Conservation (phyloP, 345 rosid species). For the Citrus inodora region DNA sequence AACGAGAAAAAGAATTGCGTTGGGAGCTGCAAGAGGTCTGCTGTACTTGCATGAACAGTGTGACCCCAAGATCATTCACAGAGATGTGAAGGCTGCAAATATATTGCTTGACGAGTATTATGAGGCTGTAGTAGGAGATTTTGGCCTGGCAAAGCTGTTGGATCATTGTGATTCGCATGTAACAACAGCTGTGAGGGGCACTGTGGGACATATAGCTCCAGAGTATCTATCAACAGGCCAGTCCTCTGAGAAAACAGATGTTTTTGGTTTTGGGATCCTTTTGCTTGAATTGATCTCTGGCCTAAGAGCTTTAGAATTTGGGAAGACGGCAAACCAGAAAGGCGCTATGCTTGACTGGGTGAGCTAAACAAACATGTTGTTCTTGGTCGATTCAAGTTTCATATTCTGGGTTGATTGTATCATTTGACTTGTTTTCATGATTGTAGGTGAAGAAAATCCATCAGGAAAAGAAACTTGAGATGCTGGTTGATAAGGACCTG, state of each 20-base stretch:
- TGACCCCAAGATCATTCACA: conserved; percentile 93
- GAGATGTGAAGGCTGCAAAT: conserved; percentile 96
- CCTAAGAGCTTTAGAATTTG: conserved; percentile 78
- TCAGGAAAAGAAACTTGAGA: conserved; percentile 82
- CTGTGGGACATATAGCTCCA: conserved; percentile 94
- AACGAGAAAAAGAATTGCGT: conserved; percentile 80
- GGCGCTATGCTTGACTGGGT: conserved; percentile 96
- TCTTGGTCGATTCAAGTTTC: neutral
- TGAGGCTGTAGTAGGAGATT: conserved; percentile 94
- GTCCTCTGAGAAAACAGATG: conserved; percentile 95
- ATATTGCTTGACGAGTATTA: conserved; percentile 79
- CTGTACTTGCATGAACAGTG: conserved; percentile 94
- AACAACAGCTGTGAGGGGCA: conserved; percentile 93
- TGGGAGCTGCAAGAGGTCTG: conserved; percentile 93
- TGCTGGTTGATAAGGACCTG: conserved; percentile 83
- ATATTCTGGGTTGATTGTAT: neutral
- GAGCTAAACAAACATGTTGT: conserved; percentile 19
- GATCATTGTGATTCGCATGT: conserved; percentile 89
- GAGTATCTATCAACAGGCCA: conserved; percentile 95
- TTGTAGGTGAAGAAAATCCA: conserved; percentile 82
- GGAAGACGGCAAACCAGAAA: conserved; percentile 75
- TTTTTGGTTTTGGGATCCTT: conserved; percentile 91
- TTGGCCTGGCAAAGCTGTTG: conserved; percentile 87
- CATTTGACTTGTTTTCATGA: neutral
- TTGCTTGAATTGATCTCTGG: conserved; percentile 81